phyloP scores from a whole-genome alignment of 345 rosid genomes.

The Atalantia buxifolia region DNA sequence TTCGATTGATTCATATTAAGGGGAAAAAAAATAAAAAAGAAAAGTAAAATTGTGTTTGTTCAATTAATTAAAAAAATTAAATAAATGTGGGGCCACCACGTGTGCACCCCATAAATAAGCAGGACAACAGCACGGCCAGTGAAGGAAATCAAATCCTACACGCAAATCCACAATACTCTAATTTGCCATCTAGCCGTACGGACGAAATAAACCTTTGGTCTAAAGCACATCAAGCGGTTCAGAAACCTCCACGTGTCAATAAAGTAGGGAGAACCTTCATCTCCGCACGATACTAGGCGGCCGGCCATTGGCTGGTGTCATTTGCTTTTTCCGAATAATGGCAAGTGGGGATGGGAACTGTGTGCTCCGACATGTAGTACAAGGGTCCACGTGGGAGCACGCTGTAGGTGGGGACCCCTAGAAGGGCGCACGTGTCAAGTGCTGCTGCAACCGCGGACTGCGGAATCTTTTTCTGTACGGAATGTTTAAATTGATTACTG shows the following conservation, averaged over 20 bases:
- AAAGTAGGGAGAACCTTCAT: not conserved
- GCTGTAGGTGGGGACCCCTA: slow-evolving; percentile 11
- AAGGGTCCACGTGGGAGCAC: slow-evolving; percentile 33
- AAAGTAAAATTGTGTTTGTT: too few species aligned
- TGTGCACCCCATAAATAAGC: not conserved
- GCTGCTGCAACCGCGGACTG: slow-evolving; percentile 19
- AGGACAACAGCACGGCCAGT: not conserved
- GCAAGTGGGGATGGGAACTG: not conserved
- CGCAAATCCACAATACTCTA: not conserved
- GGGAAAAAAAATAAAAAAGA: too few species aligned
- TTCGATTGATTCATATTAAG: too few species aligned
- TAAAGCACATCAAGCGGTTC: not conserved
- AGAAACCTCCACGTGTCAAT: not conserved
- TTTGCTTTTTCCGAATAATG: too few species aligned
- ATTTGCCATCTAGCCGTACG: not conserved
- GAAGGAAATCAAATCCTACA: not conserved
- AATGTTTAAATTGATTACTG: not conserved
- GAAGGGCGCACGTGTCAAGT: slow-evolving; percentile 25
- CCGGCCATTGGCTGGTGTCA: not conserved
- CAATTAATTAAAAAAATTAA: too few species aligned
- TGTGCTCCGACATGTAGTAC: slow-evolving; percentile 31
- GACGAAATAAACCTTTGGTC: not conserved
- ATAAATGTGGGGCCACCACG: not conserved
- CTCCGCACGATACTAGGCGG: not conserved
- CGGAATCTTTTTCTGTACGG: slow-evolving; percentile 34